These are phyloP conservation scores for Trichoderma asperellum DNA, from an alignment of 2,329 filamentous ascomycete species.

Conservation along the genomic window DNA sequence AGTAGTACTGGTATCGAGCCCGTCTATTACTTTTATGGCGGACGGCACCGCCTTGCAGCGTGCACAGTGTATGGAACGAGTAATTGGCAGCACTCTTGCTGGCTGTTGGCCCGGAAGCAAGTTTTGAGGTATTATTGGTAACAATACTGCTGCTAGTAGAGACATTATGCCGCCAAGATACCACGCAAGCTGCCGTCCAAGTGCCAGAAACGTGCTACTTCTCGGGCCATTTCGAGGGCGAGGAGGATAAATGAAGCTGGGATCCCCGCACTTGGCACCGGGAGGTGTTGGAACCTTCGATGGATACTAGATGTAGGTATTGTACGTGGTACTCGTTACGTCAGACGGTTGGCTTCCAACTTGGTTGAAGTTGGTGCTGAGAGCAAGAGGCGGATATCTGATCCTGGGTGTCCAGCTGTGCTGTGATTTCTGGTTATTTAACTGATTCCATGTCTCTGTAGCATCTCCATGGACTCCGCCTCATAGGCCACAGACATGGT, in stretches of 20 bases:
- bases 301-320: too few species aligned
- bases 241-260: not conserved
- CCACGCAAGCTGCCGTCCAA: not conserved
- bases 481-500: not conserved
- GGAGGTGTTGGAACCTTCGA: not conserved
- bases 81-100: not conserved
- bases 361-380: not conserved
- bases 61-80: conserved; percentile 1
- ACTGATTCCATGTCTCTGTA: not conserved
- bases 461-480: not conserved
- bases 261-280: conserved; percentile 15
- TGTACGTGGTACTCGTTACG: not conserved
- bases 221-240: not conserved
- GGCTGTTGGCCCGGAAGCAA: not conserved
- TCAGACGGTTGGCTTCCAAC: not conserved
- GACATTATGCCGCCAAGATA: not conserved
- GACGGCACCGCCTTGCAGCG: not conserved
- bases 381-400: not conserved
- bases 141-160: not conserved
- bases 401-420: not conserved
- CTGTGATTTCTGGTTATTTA: not conserved
- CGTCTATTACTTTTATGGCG: not conserved
- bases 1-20: not conserved
- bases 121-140: not conserved
- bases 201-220: not conserved